phyloP scores from a whole-genome alignment of 129 eudicot species.

The sunflower (Helianthus annuus) region DNA sequence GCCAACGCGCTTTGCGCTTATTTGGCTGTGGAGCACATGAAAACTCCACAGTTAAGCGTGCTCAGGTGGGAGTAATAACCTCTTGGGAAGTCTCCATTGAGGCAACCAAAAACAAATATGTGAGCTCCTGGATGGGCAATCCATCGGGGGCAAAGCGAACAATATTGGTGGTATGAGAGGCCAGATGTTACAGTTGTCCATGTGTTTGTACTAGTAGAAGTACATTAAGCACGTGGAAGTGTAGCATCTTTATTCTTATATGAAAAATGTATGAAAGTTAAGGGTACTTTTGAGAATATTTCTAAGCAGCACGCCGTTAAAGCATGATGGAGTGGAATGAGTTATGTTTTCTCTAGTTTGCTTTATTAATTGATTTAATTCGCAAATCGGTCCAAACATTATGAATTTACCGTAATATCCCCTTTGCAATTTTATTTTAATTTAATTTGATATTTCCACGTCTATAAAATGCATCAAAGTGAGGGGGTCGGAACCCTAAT shows the following conservation, averaged over 20 bases:
- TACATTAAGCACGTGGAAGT: neutral
- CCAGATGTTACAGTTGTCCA: too few species aligned
- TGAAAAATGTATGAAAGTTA: neutral
- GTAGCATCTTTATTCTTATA: neutral
- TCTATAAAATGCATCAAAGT: conserved; percentile 30
- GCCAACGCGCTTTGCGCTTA: too few species aligned
- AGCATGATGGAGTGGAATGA: neutral
- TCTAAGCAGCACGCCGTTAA: neutral
- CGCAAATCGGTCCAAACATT: neutral
- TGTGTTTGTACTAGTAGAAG: neutral
- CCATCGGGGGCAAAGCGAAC: too few species aligned
- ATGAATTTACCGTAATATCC: conserved; percentile 30
- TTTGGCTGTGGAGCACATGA: too few species aligned
- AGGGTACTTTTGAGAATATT: conserved; percentile 11
- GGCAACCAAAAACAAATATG: too few species aligned
- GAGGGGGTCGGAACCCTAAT: conserved; percentile 20
- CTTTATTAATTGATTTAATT: conserved; percentile 13
- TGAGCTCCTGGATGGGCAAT: too few species aligned
- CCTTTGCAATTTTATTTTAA: neutral
- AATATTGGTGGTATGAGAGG: too few species aligned
- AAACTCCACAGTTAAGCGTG: too few species aligned
- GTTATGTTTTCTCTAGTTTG: conserved; percentile 13
- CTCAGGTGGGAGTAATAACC: too few species aligned
- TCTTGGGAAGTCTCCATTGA: too few species aligned
- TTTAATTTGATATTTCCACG: conserved; percentile 8